phyloP scores from a whole-genome alignment of 495 filamentous ascomycete species.

The Niebla homalea region DNA sequence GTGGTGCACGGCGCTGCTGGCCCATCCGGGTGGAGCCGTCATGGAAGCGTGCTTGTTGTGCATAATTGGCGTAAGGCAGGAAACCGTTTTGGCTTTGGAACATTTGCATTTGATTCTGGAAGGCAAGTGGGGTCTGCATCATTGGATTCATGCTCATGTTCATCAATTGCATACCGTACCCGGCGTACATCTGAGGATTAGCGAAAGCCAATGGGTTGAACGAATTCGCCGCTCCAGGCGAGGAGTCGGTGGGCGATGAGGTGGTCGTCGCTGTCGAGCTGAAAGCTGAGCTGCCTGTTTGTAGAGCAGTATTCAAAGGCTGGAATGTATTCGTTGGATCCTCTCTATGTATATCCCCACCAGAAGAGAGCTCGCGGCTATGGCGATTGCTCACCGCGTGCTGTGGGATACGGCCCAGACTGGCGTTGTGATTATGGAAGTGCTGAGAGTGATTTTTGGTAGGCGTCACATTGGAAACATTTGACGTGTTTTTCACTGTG shows the following conservation, averaged over 20 bases:
- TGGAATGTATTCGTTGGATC: slow-evolving; percentile 25
- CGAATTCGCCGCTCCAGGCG: slow-evolving; percentile 22
- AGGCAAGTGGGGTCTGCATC: slow-evolving; percentile 33
- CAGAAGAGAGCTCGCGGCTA: slow-evolving; percentile 48
- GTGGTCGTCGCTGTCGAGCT: slow-evolving; percentile 43
- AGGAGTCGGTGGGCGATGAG: slow-evolving; percentile 21
- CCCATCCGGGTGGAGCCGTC: slow-evolving; percentile 61
- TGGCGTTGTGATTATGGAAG: slow-evolving; percentile 72
- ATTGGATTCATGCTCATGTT: slow-evolving; percentile 46
- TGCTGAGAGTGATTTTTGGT: slow-evolving; percentile 56
- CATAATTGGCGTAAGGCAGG: slow-evolving; percentile 31
- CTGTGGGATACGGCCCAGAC: slow-evolving; percentile 61
- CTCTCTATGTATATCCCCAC: slow-evolving; percentile 24
- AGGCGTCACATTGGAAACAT: slow-evolving; percentile 34
- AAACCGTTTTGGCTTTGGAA: slow-evolving; percentile 39
- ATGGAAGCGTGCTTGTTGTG: slow-evolving; percentile 32
- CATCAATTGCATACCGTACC: slow-evolving; percentile 44
- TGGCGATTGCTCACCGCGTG: slow-evolving; percentile 48
- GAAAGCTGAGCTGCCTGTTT: slow-evolving; percentile 55
- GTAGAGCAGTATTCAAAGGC: slow-evolving; percentile 54
- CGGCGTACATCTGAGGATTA: slow-evolving; percentile 29
- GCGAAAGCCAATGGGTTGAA: slow-evolving; percentile 24
- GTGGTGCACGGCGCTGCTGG: slow-evolving; percentile 50
- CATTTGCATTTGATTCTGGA: slow-evolving; percentile 21
- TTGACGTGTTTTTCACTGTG: slow-evolving; percentile 54